Evolutionary conservation across 768 basidiomycete genomes (phyloP).

Genomic region (Hygrocybe coccinea): DNA sequence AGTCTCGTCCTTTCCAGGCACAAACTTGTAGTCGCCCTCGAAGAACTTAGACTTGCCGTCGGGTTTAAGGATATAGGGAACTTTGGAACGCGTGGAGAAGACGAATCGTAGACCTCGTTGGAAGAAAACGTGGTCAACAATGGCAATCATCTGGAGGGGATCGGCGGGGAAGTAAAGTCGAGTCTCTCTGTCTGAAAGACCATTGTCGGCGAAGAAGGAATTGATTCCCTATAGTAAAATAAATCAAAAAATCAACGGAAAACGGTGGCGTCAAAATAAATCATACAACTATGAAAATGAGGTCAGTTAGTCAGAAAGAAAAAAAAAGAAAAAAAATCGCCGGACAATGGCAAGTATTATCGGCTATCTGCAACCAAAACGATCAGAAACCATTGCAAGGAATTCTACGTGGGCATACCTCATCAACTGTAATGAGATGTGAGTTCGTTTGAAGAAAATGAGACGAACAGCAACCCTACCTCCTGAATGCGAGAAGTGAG

Average conservation of each 20-base stretch:
- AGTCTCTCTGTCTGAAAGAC: constrained; percentile 72
- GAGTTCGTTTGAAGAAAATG: not conserved
- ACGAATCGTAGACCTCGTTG: constrained; percentile 78
- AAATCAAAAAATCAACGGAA: constrained; percentile 39
- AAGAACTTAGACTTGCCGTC: constrained; percentile 65
- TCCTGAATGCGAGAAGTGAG: constrained; percentile 87
- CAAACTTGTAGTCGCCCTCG: constrained; percentile 68
- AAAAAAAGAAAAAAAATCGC: not conserved
- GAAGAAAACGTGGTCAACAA: constrained; percentile 77
- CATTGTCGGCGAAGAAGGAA: constrained; percentile 85
- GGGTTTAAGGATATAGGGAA: constrained; percentile 78
- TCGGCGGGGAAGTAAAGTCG: constrained; percentile 89
- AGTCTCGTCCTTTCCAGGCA: constrained; percentile 80
- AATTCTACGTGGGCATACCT: constrained; percentile 32
- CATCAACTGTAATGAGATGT: constrained; percentile 47
- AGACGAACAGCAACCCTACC: constrained; percentile 37
- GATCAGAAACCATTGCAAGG: not conserved
- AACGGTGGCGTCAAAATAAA: not conserved
- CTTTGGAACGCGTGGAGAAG: constrained; percentile 86
- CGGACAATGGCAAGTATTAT: constrained; percentile 47
- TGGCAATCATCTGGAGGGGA: constrained; percentile 69
- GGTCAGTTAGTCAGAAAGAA: not conserved
- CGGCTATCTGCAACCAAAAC: constrained; percentile 32
- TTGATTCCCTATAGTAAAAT: constrained; percentile 59
- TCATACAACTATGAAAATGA: constrained; percentile 1